A percentile compares a stretch with the other conserved stretches of the same genome.
Conservation (phyloP, 2,329 filamentous ascomycete species). For the Aspergillus caelatus region DNA sequence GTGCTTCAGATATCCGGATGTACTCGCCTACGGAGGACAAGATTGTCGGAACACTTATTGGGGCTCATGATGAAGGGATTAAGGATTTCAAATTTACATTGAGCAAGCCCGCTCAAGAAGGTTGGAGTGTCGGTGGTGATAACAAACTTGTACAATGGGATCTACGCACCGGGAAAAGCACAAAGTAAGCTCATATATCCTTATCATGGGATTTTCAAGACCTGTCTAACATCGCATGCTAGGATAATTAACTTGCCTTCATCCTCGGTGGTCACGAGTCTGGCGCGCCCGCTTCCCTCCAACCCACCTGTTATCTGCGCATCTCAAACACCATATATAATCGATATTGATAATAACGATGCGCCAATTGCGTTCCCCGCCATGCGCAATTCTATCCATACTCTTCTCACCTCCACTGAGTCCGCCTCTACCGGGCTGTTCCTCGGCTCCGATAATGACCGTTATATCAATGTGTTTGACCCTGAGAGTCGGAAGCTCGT, state of each 20-base stretch:
- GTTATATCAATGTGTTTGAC: conserved; percentile 55
- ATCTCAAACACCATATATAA: conserved; percentile 52
- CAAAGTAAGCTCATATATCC: conserved; percentile 39
- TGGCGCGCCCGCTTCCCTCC: conserved; percentile 45
- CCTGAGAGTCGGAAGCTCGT: conserved; percentile 45
- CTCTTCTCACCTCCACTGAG: conserved; percentile 43
- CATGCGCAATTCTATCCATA: conserved; percentile 53
- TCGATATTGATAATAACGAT: conserved; percentile 45
- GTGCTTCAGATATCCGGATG: conserved; percentile 51
- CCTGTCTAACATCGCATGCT: conserved; percentile 18
- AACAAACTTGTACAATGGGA: conserved; percentile 58
- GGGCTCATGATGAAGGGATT: conserved; percentile 52
- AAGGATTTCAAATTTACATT: conserved; percentile 55
- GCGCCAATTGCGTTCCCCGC: conserved; percentile 49
- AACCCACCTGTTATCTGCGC: conserved; percentile 52
- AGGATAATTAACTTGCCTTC: conserved; percentile 50
- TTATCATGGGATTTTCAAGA: conserved; percentile 3
- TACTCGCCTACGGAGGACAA: conserved; percentile 54
- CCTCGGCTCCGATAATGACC: conserved; percentile 53
- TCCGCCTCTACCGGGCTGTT: conserved; percentile 42
- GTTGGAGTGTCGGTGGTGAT: conserved; percentile 58
- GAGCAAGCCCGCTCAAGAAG: conserved; percentile 42
- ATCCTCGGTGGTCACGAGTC: conserved; percentile 40
- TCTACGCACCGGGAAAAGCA: conserved; percentile 45
- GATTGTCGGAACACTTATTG: conserved; percentile 47